These are phyloP conservation scores for Tuber umbilicatum DNA, from an alignment of 495 filamentous ascomycete genomes.

Conservation along the genomic window DNA sequence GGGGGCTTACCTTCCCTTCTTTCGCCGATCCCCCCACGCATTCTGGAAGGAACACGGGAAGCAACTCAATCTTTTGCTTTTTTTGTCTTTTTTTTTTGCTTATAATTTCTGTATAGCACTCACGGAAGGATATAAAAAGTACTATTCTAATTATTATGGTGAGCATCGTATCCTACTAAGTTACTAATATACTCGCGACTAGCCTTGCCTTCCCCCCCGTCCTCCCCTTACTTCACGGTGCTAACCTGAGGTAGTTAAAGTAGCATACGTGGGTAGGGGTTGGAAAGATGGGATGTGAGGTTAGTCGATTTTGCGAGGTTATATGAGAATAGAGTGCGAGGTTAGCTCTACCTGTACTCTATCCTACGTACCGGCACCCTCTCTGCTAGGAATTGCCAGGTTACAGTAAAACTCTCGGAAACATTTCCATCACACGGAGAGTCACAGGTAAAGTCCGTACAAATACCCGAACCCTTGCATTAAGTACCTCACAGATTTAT, in stretches of 20 bases:
- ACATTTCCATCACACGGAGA: neutral
- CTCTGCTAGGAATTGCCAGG: neutral
- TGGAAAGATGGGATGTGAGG: neutral
- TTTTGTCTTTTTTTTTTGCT: neutral
- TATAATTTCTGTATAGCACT: neutral
- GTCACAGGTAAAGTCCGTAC: neutral
- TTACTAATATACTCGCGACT: neutral
- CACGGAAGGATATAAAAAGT: neutral
- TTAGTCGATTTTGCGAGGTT: neutral
- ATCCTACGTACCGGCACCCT: neutral
- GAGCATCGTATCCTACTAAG: neutral
- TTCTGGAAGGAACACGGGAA: constrained; percentile 2
- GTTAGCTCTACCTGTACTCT: neutral
- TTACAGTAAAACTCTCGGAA: neutral
- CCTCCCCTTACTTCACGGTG: neutral
- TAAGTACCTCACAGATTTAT: neutral
- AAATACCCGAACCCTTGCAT: neutral
- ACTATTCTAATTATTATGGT: neutral
- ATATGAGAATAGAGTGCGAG: neutral
- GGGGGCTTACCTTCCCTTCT: neutral
- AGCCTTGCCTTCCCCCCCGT: neutral
- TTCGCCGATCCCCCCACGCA: neutral
- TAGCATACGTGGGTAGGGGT: neutral
- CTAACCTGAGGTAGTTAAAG: neutral
- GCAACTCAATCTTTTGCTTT: neutral